Conservation (phyloP, 2,329 filamentous ascomycete genomes). For the Exophiala mesophila region DNA sequence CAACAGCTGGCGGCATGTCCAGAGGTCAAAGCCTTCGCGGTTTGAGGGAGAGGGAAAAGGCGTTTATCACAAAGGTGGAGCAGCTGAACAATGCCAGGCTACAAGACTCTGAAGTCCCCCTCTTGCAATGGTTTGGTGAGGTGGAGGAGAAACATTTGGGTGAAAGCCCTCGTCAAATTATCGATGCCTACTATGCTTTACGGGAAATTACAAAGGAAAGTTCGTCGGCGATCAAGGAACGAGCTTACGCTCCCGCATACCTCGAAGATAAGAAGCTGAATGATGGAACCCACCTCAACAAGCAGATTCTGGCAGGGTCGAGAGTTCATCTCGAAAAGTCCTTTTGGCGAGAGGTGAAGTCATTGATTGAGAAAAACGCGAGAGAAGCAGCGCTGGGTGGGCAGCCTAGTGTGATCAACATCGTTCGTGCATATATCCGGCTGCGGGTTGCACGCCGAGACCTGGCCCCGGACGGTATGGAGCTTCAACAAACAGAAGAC, state of each 20-base stretch:
- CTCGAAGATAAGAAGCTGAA: slow-evolving; percentile 67
- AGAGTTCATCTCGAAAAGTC: slow-evolving; percentile 73
- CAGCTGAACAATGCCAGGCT: slow-evolving; percentile 70
- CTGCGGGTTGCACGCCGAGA: slow-evolving; percentile 75
- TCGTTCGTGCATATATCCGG: slow-evolving; percentile 87
- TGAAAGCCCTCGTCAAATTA: slow-evolving; percentile 66
- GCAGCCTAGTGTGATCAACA: slow-evolving; percentile 79
- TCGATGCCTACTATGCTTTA: slow-evolving; percentile 77
- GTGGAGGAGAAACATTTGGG: slow-evolving; percentile 68
- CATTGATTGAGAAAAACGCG: slow-evolving; percentile 73
- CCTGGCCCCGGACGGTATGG: slow-evolving; percentile 72
- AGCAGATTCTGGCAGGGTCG: slow-evolving; percentile 73
- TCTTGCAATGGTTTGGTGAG: slow-evolving; percentile 69
- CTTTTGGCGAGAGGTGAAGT: slow-evolving; percentile 74
- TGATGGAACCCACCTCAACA: slow-evolving; percentile 63
- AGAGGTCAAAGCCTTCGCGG: slow-evolving; percentile 67
- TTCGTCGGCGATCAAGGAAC: slow-evolving; percentile 64
- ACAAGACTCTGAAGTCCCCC: slow-evolving; percentile 62
- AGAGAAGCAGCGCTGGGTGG: slow-evolving; percentile 86
- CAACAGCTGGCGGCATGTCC: slow-evolving; percentile 47
- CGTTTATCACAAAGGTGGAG: slow-evolving; percentile 73
- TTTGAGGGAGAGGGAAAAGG: slow-evolving; percentile 75
- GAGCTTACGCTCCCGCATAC: slow-evolving; percentile 72
- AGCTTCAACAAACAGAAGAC: slow-evolving; percentile 63
- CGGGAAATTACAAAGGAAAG: slow-evolving; percentile 73